Percentiles rank a stretch among this genome's conserved stretches.
phyloP scores from a whole-genome alignment of 1,284 basidiomycete species.

The Apiotrichum gamsii region DNA sequence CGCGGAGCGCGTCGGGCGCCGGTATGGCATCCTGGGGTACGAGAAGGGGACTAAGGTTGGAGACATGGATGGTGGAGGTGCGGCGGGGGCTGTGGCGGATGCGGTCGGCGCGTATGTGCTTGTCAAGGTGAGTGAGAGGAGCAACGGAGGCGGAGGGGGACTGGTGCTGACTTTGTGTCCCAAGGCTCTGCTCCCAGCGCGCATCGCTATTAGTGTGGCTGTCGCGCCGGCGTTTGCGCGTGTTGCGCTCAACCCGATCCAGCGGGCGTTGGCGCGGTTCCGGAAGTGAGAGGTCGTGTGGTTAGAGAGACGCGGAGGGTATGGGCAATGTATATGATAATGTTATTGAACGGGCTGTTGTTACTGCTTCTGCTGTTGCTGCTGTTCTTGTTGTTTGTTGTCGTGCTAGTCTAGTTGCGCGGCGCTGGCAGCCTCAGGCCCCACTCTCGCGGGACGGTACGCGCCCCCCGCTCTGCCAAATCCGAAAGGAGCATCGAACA shows the following conservation, averaged over 20 bases:
- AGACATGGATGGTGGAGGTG: conserved; percentile 6
- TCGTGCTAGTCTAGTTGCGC: no score
- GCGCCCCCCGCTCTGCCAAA: no score
- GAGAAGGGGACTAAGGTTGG: conserved; percentile 49
- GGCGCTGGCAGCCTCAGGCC: no score
- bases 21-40: conserved; percentile 77
- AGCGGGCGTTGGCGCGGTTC: neutral
- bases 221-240: conserved; percentile 70
- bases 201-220: conserved; percentile 68
- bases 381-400: no score
- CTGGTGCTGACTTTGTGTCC: neutral
- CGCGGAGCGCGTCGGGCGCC: conserved; percentile 64
- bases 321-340: neutral
- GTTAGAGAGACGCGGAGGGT: neutral
- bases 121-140: conserved; percentile 70
- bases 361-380: no score
- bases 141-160: conserved; percentile 12
- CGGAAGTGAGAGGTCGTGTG: neutral
- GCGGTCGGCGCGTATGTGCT: conserved; percentile 73
- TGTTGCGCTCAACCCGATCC: conserved; percentile 15
- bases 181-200: conserved; percentile 68
- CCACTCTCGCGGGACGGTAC: no score
- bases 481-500: no score
- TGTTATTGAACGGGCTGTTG: no score
- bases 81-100: conserved; percentile 38